These are phyloP conservation scores for Mycosarcoma maydis DNA, from an alignment of 1,284 basidiomycete genomes.

Conservation along the genomic window DNA sequence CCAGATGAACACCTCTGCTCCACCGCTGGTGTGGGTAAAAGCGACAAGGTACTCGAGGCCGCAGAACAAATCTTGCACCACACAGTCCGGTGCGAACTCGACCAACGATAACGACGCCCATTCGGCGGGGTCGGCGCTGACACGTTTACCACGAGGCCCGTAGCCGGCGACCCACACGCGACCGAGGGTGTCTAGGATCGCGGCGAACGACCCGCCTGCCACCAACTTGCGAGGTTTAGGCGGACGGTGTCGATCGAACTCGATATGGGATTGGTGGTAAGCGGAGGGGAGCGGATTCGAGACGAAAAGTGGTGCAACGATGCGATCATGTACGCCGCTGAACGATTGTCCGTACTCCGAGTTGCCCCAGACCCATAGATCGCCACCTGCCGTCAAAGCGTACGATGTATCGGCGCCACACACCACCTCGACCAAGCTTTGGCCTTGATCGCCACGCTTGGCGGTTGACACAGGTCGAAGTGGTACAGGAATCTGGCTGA, in stretches of 20 bases:
- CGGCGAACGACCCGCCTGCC: slow-evolving; percentile 30
- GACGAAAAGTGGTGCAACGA: slow-evolving; percentile 7
- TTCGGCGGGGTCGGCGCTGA: background rate
- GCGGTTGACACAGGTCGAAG: background rate
- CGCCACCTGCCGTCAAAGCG: slow-evolving; percentile 11
- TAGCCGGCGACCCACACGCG: slow-evolving; percentile 30
- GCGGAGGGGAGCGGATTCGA: slow-evolving; percentile 13
- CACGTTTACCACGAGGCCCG: background rate
- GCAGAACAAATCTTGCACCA: slow-evolving; percentile 5
- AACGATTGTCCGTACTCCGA: slow-evolving; percentile 54
- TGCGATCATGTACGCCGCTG: slow-evolving; percentile 19
- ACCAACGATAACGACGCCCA: background rate
- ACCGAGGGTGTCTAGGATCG: slow-evolving; percentile 19
- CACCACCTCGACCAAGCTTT: slow-evolving; percentile 10
- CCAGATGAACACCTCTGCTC: slow-evolving; percentile 17
- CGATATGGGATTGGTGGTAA: background rate
- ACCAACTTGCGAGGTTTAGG: slow-evolving; percentile 17
- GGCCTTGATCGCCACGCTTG: background rate
- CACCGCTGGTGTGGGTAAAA: background rate
- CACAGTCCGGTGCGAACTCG: background rate
- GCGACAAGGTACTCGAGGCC: slow-evolving; percentile 36
- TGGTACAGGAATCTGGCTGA: background rate
- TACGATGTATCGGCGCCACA: slow-evolving; percentile 53
- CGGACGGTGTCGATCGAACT: background rate
- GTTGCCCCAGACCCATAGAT: slow-evolving; percentile 56